Evolutionary conservation across 2,329 filamentous ascomycete species (phyloP), one percentile per base, ranked within the genome.

Genomic region (Cercospora brassicicola): DNA sequence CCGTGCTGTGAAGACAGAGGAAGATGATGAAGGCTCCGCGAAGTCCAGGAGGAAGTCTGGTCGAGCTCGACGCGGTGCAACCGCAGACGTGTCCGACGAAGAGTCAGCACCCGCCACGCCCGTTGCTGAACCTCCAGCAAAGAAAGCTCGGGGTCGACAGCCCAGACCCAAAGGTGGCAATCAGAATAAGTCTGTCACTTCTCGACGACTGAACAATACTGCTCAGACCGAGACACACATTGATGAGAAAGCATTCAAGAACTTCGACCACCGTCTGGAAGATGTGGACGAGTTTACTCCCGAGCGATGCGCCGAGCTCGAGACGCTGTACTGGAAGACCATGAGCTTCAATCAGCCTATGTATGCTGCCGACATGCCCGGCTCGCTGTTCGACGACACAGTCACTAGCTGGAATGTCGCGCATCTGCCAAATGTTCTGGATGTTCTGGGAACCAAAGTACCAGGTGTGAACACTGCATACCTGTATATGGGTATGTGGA

Each of bases 401-500:
- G 93, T 90, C 2, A 90, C 91, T 6, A 85, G 84, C 33, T 99
- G 95, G 95, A 99, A 99, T 74, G 88, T 99, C 55, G 95, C 96
- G 74, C 96, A 96, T 77, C 85, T 99, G 31, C 92, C 93, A 11
- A 99, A 98, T 74, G 82, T 99, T 65, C 86, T 99, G 45, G 95
- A 99, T 79, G 92, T 97, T 3, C 85, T 99, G 1, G 95, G 95
- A 6, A 94, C 93, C 65, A 97, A 97, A 74, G 93, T 99, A 8
- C 96, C 95, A 2, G 95, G 95, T 73, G 96, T 99, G 77, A 99
- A 99, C 77, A 99, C 94, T 1, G 94, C 95, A 1, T 99, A 99
- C 77, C 87, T 99, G 1, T 99, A 99, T 77, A 85, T 99, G 68
- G 95, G 95, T 53, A 99, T 99, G 95, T 99, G 95, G 95, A 98